Evolutionary conservation across 805 yeast species (phyloP).

Genomic region (Candida ulmi): DNA sequence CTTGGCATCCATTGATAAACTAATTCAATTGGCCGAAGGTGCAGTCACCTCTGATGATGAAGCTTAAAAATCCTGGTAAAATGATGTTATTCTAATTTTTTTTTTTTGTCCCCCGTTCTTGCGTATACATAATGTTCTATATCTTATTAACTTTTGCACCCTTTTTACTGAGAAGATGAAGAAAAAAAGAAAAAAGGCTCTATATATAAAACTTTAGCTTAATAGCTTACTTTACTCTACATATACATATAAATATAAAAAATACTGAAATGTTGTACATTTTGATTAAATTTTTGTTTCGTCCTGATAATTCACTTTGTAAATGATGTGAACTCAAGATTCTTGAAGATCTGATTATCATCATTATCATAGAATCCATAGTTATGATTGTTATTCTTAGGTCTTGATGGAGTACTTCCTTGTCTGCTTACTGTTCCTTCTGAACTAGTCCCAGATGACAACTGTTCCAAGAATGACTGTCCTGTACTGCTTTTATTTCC

Average conservation of each 20-base stretch:
- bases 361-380: constrained; percentile 18
- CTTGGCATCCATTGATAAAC: constrained; percentile 72
- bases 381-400: constrained; percentile 12
- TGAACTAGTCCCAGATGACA: constrained; percentile 4
- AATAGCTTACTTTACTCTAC: too few relatives aligned
- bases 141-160: too few relatives aligned
- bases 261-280: too few relatives aligned
- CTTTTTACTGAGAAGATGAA: too few relatives aligned
- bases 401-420: constrained; percentile 9
- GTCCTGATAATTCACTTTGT: constrained; percentile 19
- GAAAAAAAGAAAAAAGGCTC: too few relatives aligned
- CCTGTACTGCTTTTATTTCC: constrained; percentile 12
- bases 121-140: not conserved
- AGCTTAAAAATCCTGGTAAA: not conserved
- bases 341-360: constrained; percentile 21
- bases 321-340: constrained; percentile 23
- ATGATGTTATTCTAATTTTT: not conserved
- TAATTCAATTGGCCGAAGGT: constrained; percentile 21
- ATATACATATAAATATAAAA: too few relatives aligned
- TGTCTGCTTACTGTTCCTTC: constrained; percentile 7
- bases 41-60: constrained; percentile 21
- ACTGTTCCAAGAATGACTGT: constrained; percentile 20
- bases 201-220: too few relatives aligned
- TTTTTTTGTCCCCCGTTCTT: not conserved
- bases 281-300: too few relatives aligned